Evolutionary conservation across 306 rosid species (phyloP), one percentile per base, ranked within the genome.

Genomic region (Vicia sativa): DNA sequence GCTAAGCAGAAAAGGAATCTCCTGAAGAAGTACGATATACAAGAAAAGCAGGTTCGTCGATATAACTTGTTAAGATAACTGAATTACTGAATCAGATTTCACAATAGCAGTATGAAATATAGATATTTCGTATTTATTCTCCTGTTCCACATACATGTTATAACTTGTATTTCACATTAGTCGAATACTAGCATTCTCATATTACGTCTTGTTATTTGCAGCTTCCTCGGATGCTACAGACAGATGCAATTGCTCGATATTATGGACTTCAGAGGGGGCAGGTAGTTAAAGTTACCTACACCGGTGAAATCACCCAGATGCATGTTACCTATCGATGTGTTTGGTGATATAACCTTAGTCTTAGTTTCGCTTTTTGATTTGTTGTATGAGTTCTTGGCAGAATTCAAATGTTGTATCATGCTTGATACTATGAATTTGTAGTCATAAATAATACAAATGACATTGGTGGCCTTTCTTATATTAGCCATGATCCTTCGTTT

Each of bases 251-350:
- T 72, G 90, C 92, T 0, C 77, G 78, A 68, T 90, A 93, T 60
- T 87, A 90, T 52, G 97, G 90, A 66, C 95, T 90, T 15, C 83
- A 87, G 86, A 90, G 64, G 75, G 99, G 99, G 60, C 99, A 93
- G 11, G 97, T 93, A 67, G 85, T 93, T 75, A 88, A 90, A 76
- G 79, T 90, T 42, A 73, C 79, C 38, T 93, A 83, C 31, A 65
- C 70, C 8, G 92, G 96, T 26, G 97, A 89, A 67, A 79, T 90
- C 78, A 83, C 96, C 7, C 82, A 78, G 64, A 46, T 82, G 59
- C 93, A 93, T 67, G 85, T 88, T 52, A 83, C 97, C 19, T 90
- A 90, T 77, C 90, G 99, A 16, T 93, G 97, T 11, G 85, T 90
- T 55, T 93, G 96, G 96, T 90, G 92, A 93, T 77, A 69, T 46